These are phyloP conservation scores for Saccharomyces hybrid DNA, from an alignment of 1,139 yeast species.

Conservation along the genomic window DNA sequence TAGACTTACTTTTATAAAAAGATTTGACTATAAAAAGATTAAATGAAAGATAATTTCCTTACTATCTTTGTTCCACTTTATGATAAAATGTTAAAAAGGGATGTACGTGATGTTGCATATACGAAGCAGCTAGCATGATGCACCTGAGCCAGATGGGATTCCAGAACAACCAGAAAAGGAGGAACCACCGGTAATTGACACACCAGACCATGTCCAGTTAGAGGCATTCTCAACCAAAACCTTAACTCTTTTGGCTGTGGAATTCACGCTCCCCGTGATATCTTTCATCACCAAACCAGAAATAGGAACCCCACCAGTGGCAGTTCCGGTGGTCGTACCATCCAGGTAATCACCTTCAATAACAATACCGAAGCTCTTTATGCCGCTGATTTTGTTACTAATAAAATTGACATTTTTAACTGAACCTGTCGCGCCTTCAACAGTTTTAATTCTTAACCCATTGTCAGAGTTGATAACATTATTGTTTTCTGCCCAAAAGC, in stretches of 20 bases:
- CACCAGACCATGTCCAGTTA: slow-evolving; percentile 9
- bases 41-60: no score
- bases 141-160: slow-evolving; percentile 10
- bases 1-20: no score
- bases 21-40: no score
- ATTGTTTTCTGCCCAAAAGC: slow-evolving; percentile 8
- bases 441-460: slow-evolving; percentile 16
- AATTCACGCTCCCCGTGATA: slow-evolving; percentile 1
- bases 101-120: neutral
- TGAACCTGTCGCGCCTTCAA: slow-evolving; percentile 12
- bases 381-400: slow-evolving; percentile 7
- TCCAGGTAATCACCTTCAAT: slow-evolving; percentile 14
- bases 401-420: slow-evolving; percentile 11
- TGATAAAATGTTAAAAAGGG: neutral
- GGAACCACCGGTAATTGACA: slow-evolving; percentile 11
- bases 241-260: slow-evolving; percentile 1
- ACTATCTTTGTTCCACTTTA: neutral
- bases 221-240: slow-evolving; percentile 12
- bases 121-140: neutral
- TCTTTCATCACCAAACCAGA: slow-evolving; percentile 10
- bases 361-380: slow-evolving; percentile 14
- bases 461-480: slow-evolving; percentile 11
- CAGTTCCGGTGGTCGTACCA: slow-evolving; percentile 13
- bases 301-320: slow-evolving; percentile 16
- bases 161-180: slow-evolving; percentile 8